These are phyloP conservation scores for Jamesozyma gamospora DNA, from an alignment of 805 yeast genomes.

Conservation along the genomic window DNA sequence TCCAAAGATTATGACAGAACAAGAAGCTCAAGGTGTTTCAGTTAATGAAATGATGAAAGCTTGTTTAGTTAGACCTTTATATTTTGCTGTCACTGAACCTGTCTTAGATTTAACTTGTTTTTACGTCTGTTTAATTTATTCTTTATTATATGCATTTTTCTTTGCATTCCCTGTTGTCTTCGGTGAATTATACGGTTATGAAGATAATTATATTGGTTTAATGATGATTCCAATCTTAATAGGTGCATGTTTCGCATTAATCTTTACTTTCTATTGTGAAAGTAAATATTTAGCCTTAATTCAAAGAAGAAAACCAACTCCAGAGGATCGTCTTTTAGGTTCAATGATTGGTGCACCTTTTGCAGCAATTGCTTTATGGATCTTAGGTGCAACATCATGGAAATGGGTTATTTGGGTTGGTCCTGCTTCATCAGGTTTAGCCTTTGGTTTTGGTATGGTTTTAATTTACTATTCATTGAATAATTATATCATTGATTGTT, in stretches of 20 bases:
- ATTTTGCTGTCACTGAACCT: slow-evolving; percentile 70
- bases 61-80: slow-evolving; percentile 71
- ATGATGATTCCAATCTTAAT: slow-evolving; percentile 86
- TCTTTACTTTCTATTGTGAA: slow-evolving; percentile 70
- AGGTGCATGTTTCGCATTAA: slow-evolving; percentile 68
- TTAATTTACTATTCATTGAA: slow-evolving; percentile 66
- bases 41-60: slow-evolving; percentile 59
- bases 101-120: slow-evolving; percentile 75
- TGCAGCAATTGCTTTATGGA: slow-evolving; percentile 71
- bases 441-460: slow-evolving; percentile 72
- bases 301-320: slow-evolving; percentile 50
- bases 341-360: slow-evolving; percentile 78
- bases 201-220: slow-evolving; percentile 71
- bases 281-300: slow-evolving; percentile 43
- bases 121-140: slow-evolving; percentile 81
- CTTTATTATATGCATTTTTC: slow-evolving; percentile 87
- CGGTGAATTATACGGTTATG: slow-evolving; percentile 61
- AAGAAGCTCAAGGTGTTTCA: slow-evolving; percentile 72
- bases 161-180: slow-evolving; percentile 92
- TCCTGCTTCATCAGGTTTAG: slow-evolving; percentile 68
- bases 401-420: slow-evolving; percentile 69
- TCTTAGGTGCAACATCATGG: slow-evolving; percentile 69
- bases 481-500: slow-evolving; percentile 84
- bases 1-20: slow-evolving; percentile 80
- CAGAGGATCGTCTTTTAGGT: slow-evolving; percentile 72